Percentiles rank a stretch among this genome's conserved stretches.
phyloP scores from a whole-genome alignment of 2,329 filamentous ascomycete species.

The Akanthomyces lecanii region DNA sequence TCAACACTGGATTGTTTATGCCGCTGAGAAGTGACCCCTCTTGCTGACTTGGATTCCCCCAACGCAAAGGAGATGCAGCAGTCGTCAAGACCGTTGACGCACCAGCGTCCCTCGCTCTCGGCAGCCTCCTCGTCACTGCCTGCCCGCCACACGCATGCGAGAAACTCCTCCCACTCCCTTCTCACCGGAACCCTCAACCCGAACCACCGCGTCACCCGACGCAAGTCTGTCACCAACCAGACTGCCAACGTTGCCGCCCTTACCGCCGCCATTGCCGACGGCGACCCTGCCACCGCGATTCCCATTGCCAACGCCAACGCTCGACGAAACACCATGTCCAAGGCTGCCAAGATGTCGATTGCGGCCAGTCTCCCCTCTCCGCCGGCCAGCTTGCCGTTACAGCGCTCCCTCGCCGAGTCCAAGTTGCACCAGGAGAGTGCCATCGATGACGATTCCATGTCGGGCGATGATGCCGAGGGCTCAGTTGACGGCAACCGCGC shows the following conservation, averaged over 20 bases:
- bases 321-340: conserved; percentile 67
- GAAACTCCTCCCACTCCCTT: conserved; percentile 77
- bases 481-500: conserved; percentile 47
- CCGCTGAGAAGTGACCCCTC: conserved; percentile 24
- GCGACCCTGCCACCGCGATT: conserved; percentile 51
- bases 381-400: conserved; percentile 63
- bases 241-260: conserved; percentile 70
- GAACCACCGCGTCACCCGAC: conserved; percentile 80
- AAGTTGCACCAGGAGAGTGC: conserved; percentile 56
- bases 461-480: conserved; percentile 49
- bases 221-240: conserved; percentile 86
- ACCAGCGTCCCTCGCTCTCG: conserved; percentile 57
- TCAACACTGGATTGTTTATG: conserved; percentile 23
- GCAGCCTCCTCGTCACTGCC: conserved; percentile 55
- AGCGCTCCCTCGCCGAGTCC: conserved; percentile 47
- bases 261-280: conserved; percentile 68
- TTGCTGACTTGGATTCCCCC: conserved; percentile 30
- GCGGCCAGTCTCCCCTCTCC: conserved; percentile 58
- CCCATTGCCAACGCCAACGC: conserved; percentile 51
- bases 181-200: conserved; percentile 73
- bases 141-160: conserved; percentile 60
- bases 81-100: conserved; percentile 63
- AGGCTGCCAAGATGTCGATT: conserved; percentile 50
- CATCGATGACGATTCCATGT: conserved; percentile 64
- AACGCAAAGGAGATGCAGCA: conserved; percentile 57